These are phyloP conservation scores for Coemansia sp. DNA, from an alignment of 192 early-diverging fungal genomes.

Conservation along the genomic window DNA sequence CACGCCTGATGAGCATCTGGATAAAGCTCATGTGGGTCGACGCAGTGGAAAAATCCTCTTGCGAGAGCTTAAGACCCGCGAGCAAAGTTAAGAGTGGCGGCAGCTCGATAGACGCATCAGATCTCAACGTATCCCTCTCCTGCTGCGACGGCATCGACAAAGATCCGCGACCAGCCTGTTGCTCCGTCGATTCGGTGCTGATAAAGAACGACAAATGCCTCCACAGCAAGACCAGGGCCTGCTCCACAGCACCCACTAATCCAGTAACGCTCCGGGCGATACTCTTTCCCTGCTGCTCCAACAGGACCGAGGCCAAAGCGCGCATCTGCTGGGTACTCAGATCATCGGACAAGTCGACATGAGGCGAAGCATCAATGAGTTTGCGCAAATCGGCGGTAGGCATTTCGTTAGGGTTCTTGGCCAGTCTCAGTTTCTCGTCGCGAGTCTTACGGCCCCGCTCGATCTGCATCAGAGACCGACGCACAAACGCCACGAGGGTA, in stretches of 20 bases:
- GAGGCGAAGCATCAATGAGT: constrained; percentile 35
- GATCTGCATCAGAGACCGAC: constrained; percentile 39
- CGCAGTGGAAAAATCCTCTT: constrained; percentile 30
- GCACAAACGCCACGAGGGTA: constrained; percentile 41
- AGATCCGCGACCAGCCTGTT: not conserved
- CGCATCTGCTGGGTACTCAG: constrained; percentile 49
- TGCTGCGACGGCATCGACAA: constrained; percentile 26
- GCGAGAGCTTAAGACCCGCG: constrained; percentile 39
- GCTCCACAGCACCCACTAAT: constrained; percentile 58
- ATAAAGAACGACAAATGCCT: constrained; percentile 67
- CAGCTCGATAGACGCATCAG: constrained; percentile 44
- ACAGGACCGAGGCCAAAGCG: constrained; percentile 34
- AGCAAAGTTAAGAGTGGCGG: constrained; percentile 42
- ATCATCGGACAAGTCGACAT: constrained; percentile 32
- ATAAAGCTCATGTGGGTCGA: constrained; percentile 46
- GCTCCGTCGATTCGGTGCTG: not conserved
- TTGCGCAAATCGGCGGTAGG: constrained; percentile 44
- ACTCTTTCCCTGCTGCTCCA: constrained; percentile 45
- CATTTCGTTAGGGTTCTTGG: constrained; percentile 37
- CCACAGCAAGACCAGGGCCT: constrained; percentile 70
- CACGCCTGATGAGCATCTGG: constrained; percentile 49
- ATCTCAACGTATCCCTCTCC: constrained; percentile 40
- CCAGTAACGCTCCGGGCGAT: constrained; percentile 44
- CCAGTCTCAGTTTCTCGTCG: constrained; percentile 40
- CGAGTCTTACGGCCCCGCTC: constrained; percentile 32